phyloP scores from a whole-genome alignment of 2,329 filamentous ascomycete species.

The Fusarium cicatricum region DNA sequence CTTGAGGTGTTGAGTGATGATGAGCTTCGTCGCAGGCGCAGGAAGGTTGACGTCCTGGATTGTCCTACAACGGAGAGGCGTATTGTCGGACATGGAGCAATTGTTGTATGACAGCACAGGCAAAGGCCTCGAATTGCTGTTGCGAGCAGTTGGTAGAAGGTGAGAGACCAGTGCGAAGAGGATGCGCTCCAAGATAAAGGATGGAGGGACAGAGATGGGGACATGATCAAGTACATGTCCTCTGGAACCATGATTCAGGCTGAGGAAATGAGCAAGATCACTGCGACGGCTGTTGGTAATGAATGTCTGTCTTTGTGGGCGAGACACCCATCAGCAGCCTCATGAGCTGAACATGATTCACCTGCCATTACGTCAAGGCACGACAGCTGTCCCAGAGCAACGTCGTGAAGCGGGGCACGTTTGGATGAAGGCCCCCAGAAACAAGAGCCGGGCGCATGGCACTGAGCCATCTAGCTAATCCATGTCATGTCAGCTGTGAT shows the following conservation, averaged over 20 bases:
- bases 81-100: conserved; percentile 36
- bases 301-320: conserved; percentile 9
- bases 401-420: conserved; percentile 2
- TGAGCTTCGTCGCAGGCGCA: conserved; percentile 54
- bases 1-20: conserved; percentile 54
- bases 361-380: conserved; percentile 16
- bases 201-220: background rate
- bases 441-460: conserved; percentile 4
- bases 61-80: conserved; percentile 33
- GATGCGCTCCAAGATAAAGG: conserved; percentile 13
- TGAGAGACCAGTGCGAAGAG: background rate
- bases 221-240: conserved; percentile 15
- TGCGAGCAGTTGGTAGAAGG: conserved; percentile 1
- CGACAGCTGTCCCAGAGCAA: background rate
- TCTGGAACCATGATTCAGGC: conserved; percentile 20
- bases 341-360: conserved; percentile 25
- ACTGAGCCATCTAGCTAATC: background rate
- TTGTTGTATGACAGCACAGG: background rate
- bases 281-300: background rate
- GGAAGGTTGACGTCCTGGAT: conserved; percentile 50
- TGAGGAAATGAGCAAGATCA: background rate
- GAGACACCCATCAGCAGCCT: conserved; percentile 1
- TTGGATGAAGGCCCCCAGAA: background rate
- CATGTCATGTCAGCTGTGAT: conserved; percentile 16
- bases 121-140: conserved; percentile 1